phyloP scores from a whole-genome alignment of 352 stramenopile species.

The Pythium scleroteichum region DNA sequence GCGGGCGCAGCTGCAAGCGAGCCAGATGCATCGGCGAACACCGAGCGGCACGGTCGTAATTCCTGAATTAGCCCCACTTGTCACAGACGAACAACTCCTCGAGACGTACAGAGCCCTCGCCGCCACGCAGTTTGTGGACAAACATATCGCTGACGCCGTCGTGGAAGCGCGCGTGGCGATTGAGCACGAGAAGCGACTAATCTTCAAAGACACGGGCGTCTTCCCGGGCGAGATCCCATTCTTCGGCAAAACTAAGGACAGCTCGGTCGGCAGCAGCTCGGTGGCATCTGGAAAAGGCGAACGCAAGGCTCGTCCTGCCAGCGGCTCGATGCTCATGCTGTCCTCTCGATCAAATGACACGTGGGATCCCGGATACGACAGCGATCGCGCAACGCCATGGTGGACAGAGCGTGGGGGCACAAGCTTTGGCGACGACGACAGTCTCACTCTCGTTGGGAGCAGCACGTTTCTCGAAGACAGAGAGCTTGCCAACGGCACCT shows the following conservation, averaged over 20 bases:
- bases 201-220: slow-evolving; percentile 67
- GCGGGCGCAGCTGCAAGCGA: slow-evolving; percentile 50
- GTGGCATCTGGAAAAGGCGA: slow-evolving; percentile 9
- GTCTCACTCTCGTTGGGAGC: background rate
- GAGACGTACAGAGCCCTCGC: slow-evolving; percentile 51
- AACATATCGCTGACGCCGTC: slow-evolving; percentile 69
- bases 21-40: slow-evolving; percentile 44
- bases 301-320: slow-evolving; percentile 7
- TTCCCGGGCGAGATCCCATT: slow-evolving; percentile 37
- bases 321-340: slow-evolving; percentile 24
- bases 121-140: slow-evolving; percentile 72
- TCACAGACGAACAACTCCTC: slow-evolving; percentile 42
- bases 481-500: background rate
- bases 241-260: slow-evolving; percentile 2
- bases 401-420: slow-evolving; percentile 1
- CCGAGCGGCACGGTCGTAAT: slow-evolving; percentile 42
- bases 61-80: slow-evolving; percentile 10
- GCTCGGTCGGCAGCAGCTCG: slow-evolving; percentile 9
- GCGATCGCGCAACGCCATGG: background rate
- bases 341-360: slow-evolving; percentile 12
- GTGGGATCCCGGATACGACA: slow-evolving; percentile 5
- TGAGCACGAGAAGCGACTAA: slow-evolving; percentile 64
- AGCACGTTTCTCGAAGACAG: slow-evolving; percentile 9
- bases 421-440: slow-evolving; percentile 5
- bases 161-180: slow-evolving; percentile 61